Evolutionary conservation across 2,329 filamentous ascomycete genomes (phyloP).

Genomic region (Huntiella bhutanensis): DNA sequence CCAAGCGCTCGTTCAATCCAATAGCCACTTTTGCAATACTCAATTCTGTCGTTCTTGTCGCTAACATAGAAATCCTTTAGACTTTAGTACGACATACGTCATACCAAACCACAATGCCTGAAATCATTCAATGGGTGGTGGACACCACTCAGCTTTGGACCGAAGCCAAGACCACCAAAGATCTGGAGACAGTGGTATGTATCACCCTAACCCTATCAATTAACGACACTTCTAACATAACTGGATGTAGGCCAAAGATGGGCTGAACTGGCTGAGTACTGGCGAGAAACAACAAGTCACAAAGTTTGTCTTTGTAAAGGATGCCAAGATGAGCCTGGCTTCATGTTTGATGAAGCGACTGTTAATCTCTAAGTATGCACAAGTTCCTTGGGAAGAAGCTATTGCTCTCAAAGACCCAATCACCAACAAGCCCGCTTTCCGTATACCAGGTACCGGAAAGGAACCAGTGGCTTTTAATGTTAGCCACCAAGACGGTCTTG

Average conservation of each 20-base stretch:
- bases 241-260: slow-evolving; percentile 28
- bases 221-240: neutral
- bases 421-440: slow-evolving; percentile 34
- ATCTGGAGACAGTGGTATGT: slow-evolving; percentile 29
- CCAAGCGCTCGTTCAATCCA: too few species aligned
- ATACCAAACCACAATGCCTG: neutral
- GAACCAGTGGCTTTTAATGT: slow-evolving; percentile 50
- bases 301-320: slow-evolving; percentile 45
- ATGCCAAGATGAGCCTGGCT: slow-evolving; percentile 55
- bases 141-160: slow-evolving; percentile 42
- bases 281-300: slow-evolving; percentile 39
- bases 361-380: slow-evolving; percentile 39
- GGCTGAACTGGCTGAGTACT: slow-evolving; percentile 30
- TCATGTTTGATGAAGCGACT: slow-evolving; percentile 59
- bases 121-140: slow-evolving; percentile 39
- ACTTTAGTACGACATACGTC: too few species aligned
- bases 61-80: too few species aligned
- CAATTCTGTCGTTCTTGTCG: too few species aligned
- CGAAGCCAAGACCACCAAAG: slow-evolving; percentile 27
- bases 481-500: slow-evolving; percentile 59
- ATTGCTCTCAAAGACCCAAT: slow-evolving; percentile 32
- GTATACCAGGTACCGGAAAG: slow-evolving; percentile 25
- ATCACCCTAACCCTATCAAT: neutral
- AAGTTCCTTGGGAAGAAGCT: slow-evolving; percentile 41
- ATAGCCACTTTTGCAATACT: too few species aligned